phyloP scores from a whole-genome alignment of 129 eudicot genomes.

The Arctium lappa region DNA sequence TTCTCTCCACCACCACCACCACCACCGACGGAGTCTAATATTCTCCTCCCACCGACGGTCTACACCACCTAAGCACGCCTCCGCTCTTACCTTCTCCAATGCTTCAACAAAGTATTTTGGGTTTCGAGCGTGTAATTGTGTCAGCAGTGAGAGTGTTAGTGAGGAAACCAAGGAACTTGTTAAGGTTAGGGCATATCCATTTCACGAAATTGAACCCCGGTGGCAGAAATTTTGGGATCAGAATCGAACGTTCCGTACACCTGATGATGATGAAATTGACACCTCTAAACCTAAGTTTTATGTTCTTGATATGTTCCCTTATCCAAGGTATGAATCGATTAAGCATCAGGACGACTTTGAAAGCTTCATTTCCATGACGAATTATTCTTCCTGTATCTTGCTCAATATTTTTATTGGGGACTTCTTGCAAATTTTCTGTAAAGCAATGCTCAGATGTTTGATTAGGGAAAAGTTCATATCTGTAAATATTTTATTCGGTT shows the following conservation, averaged over 20 bases:
- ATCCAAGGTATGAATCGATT: conserved; percentile 59
- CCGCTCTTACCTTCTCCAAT: conserved; percentile 1
- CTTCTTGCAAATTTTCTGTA: background rate
- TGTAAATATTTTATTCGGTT: background rate
- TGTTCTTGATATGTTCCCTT: conserved; percentile 97
- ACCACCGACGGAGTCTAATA: conserved; percentile 12
- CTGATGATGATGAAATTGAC: conserved; percentile 67
- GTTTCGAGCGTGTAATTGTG: conserved; percentile 20
- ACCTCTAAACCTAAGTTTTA: conserved; percentile 88
- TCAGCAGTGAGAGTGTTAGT: background rate
- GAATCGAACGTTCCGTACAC: conserved; percentile 75
- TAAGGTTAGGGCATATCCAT: conserved; percentile 64
- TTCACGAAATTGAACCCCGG: conserved; percentile 69
- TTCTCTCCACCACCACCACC: conserved; percentile 18
- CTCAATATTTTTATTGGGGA: background rate
- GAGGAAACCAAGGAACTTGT: conserved; percentile 25
- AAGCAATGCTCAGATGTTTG: background rate
- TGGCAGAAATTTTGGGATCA: conserved; percentile 94
- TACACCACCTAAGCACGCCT: background rate
- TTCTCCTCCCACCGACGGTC: conserved; percentile 28
- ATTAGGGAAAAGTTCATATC: background rate
- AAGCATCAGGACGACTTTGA: background rate
- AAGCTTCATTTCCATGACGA: background rate
- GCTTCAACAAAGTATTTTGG: background rate
- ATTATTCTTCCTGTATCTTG: background rate